Evolutionary conservation across 345 rosid species (phyloP), one percentile per base, ranked within the genome.

Genomic region (Dimocarpus longan): DNA sequence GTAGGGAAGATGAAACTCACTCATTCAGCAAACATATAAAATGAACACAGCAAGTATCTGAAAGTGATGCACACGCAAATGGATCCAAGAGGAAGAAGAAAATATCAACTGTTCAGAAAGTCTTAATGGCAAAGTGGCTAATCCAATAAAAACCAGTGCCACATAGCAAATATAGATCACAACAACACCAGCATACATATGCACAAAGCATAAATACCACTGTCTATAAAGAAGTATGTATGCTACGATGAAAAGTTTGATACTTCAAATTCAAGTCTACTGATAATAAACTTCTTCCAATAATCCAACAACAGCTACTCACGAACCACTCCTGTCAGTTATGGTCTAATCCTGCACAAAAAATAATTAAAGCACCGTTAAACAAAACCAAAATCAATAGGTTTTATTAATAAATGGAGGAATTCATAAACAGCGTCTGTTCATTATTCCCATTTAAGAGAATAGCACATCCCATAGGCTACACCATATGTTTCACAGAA

Each of bases 261-360:
- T 39, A 39, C 24, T 37, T 67, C 24, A 13, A 76, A 48, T 26
- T 54, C 4, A 12, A 28, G 79, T 67, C 40, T 21, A 67, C 40
- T 54, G 56, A 76, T 68, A 68, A 68, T 10, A 16, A 76, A 56
- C 79, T 22, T 74, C 77, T 26, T 3, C 37, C 19, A 24, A 22
- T 68, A 68, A 68, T 54, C 39, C 19, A 68, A 66, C 66, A 54
- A 54, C 73, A 67, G 42, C 40, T 21, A 68, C 19, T 39, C 26
- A 40, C 4, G 18, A 68, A 40, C 19, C 40, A 56, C 73, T 22
- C 63, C 56, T 15, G 24, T 67, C 21, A 12, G 18, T 8, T 8
- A 24, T 67, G 15, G 26, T 67, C 71, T 76, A 54, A 39, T 76
- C 79, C 79, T 76, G 79, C 67, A 68, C 21, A 68, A 6, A 16